A percentile compares a stretch with the other conserved stretches of the same genome.
phyloP scores from a whole-genome alignment of 1,284 basidiomycete species.

The Phellinidium pouzarii region DNA sequence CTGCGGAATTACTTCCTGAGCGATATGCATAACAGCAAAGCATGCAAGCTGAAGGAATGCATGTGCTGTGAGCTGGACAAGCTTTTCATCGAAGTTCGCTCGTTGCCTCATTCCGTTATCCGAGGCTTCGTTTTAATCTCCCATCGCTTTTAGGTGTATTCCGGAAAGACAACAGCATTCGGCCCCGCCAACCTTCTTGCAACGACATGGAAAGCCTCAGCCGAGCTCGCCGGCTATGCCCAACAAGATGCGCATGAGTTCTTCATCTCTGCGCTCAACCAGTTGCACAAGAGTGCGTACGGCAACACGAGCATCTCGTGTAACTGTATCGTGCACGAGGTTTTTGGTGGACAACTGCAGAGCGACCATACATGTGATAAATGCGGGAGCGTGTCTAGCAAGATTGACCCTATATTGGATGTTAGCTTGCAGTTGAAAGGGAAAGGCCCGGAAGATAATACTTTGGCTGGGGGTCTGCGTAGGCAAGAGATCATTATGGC shows the following conservation, averaged over 20 bases:
- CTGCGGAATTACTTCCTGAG: slow-evolving; percentile 86
- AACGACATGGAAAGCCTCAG: slow-evolving; percentile 80
- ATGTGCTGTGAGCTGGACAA: slow-evolving; percentile 94
- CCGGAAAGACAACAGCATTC: slow-evolving; percentile 60
- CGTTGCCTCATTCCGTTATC: background rate
- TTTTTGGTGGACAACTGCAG: slow-evolving; percentile 83
- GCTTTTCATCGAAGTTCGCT: slow-evolving; percentile 74
- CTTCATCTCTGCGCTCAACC: slow-evolving; percentile 76
- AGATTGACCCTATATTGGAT: slow-evolving; percentile 87
- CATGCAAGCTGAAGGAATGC: slow-evolving; percentile 73
- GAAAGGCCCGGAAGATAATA: slow-evolving; percentile 47
- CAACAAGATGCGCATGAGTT: slow-evolving; percentile 96
- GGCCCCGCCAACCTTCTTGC: slow-evolving; percentile 83
- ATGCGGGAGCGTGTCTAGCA: slow-evolving; percentile 70
- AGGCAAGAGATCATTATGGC: slow-evolving; percentile 36
- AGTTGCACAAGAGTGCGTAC: slow-evolving; percentile 75
- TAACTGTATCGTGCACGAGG: slow-evolving; percentile 88
- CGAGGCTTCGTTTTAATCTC: background rate
- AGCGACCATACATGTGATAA: slow-evolving; percentile 86
- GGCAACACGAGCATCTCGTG: slow-evolving; percentile 71
- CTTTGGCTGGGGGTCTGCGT: slow-evolving; percentile 62
- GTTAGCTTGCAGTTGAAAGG: slow-evolving; percentile 81
- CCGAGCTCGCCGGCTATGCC: slow-evolving; percentile 83
- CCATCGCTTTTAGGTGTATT: slow-evolving; percentile 52
- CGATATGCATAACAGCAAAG: slow-evolving; percentile 71